Conservation (phyloP, 768 basidiomycete species). For the Lyophyllum atratum region DNA sequence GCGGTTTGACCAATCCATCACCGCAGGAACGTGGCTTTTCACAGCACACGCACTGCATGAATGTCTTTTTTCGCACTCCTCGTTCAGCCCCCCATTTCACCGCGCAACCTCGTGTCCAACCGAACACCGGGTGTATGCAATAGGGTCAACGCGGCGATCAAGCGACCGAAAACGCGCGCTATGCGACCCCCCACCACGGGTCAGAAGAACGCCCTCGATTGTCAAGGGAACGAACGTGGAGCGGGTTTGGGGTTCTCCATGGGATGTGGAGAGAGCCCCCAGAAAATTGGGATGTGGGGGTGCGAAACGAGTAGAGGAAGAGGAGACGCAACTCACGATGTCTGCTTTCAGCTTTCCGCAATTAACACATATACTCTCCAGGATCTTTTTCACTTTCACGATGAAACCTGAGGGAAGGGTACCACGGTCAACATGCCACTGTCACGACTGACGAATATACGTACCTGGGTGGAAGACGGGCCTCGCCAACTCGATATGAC, state of each 20-base stretch:
- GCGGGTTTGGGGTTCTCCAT: constrained; percentile 96
- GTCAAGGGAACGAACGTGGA: constrained; percentile 73
- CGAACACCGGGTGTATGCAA: constrained; percentile 66
- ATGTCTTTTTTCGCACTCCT: constrained; percentile 83
- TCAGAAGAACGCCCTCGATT: constrained; percentile 82
- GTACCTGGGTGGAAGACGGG: constrained; percentile 97
- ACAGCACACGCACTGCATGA: constrained; percentile 35
- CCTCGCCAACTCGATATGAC: constrained; percentile 94
- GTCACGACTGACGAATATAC: constrained; percentile 24
- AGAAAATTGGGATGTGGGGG: constrained; percentile 96
- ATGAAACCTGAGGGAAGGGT: constrained; percentile 72
- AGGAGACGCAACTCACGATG: constrained; percentile 84
- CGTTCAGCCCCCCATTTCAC: constrained; percentile 99
- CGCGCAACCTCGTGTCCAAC: constrained; percentile 87
- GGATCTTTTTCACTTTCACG: constrained; percentile 98
- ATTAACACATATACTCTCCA: constrained; percentile 98
- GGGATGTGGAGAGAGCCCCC: constrained; percentile 92
- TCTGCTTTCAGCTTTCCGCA: constrained; percentile 98
- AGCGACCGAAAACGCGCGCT: constrained; percentile 91
- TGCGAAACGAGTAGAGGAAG: constrained; percentile 92
- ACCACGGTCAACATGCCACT: background rate
- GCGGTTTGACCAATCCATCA: constrained; percentile 53
- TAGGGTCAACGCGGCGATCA: constrained; percentile 82
- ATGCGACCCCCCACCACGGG: constrained; percentile 62
- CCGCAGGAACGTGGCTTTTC: constrained; percentile 32